Base-by-base conservation (phyloP, 2,329 filamentous ascomycete genomes). In the Diaporthe helianthi region DNA sequence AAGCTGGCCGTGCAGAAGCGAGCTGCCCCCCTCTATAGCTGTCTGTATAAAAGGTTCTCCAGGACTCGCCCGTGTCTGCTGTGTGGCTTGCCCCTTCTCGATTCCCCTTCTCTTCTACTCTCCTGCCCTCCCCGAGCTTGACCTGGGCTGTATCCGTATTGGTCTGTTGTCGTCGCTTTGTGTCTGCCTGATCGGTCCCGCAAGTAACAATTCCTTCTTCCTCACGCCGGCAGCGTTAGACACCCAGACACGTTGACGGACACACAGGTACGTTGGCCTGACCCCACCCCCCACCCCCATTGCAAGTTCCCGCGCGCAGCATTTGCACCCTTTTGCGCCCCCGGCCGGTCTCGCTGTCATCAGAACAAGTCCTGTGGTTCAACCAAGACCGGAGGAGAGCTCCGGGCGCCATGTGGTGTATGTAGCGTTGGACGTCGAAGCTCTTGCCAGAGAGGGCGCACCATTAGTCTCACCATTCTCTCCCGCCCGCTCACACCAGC, bases 1-100 rank as follows among this genome's bases (percentile, higher is more conserved):
- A 63, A 49, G 58, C 58, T 63, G 47, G 58, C 41, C 29, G 44
- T 63, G 58, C 58, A 49, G 58, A 22, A 63, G 44, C 44, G 58
- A 63, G 58, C 58, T 63, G 13, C 44, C 55, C 41, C 41, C 44
- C 24, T 44, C 58, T 44, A 63, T 36, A 24, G 29, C 55, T 47
- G 55, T 33, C 41, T 49, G 58, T 49, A 63, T 63, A 63, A 49
- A 63, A 63, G 58, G 44, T 63, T n/a, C 29, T 29, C n/a, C 41
- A 12, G n/a, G 29, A 36, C 44, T 63, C 29, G 26, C 58, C 49
- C 58, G 58, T 36, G 19, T 49, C 13, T 19, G 2, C 36, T 29
- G n/a, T 49, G 29, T 31, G 41, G 26, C 41, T 2, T 38, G 12
- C 29, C n/a, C 24, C 65, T 29, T 24, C 52, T 41, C n/a, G 26